Base-by-base conservation (phyloP, 768 basidiomycete genomes). In the Royoungia palumana region DNA sequence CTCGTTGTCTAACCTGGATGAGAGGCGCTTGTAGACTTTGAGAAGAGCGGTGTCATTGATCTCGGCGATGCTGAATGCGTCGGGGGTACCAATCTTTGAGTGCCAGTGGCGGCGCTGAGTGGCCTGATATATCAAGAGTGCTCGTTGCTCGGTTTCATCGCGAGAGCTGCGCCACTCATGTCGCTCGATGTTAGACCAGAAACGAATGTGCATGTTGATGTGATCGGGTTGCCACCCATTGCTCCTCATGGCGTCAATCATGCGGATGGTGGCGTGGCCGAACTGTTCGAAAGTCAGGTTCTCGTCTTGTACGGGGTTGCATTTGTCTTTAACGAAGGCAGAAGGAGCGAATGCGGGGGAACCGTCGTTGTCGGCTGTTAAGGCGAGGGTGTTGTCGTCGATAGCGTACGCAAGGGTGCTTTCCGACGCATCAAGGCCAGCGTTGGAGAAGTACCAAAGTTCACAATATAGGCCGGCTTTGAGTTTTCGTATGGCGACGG, bases 111-210 rank as follows among this genome's bases (percentile, higher is more conserved):
- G n/a, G n/a, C n/a, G n/a, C n/a, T n/a, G n/a, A n/a, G n/a, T n/a
- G n/a, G n/a, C n/a, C n/a, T 61, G 55, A 46, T 59, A 61, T 2
- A 44, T 14, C 3, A 61, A 35, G 3, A 61, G 53, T 2, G 53
- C 41, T 16, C 17, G 21, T 17, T 50, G 41, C n/a, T 54, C 44
- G 14, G 51, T 21, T 6, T 47, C 44, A 20, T 54, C 36, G 4
- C 22, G 11, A 4, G 57, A 46, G 35, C 40, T 42, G 14, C 48
- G 35, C 16, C 41, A 50, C 2, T 25, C 19, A 32, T 59, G 57
- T 3, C 5, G 8, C 19, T 54, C 41, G 14, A 59, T 14, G 7
- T 22, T 39, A 6, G 12, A 16, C 55, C 55, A 59, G 43, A 58
- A 55, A 0, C n/a, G 6, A 9, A 14, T n/a, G n/a, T 41, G 40